Conservation (phyloP, 495 filamentous ascomycete genomes). For the Penicillium pulvis region DNA sequence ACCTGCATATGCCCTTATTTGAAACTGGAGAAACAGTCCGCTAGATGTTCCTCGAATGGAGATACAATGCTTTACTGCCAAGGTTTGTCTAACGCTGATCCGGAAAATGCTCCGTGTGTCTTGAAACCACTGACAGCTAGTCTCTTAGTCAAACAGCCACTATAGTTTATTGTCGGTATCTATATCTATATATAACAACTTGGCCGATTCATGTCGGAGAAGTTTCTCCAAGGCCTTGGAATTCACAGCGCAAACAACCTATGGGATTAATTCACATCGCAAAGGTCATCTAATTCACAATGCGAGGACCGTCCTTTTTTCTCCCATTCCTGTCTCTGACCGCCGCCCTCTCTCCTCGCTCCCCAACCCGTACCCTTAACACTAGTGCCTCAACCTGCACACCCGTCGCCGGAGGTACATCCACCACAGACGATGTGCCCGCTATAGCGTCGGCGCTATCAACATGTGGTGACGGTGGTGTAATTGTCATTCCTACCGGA, state of each 20-base stretch:
- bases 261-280: too few relatives aligned
- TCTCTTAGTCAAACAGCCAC: background rate
- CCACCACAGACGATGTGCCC: constrained; percentile 40
- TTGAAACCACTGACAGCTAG: background rate
- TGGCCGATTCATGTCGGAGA: too few relatives aligned
- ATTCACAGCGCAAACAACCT: too few relatives aligned
- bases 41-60: constrained; percentile 10
- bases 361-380: constrained; percentile 10
- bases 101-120: constrained; percentile 8
- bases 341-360: background rate
- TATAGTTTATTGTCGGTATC: too few relatives aligned
- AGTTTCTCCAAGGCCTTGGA: too few relatives aligned
- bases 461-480: constrained; percentile 43
- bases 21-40: background rate
- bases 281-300: background rate
- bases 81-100: background rate
- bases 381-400: constrained; percentile 36
- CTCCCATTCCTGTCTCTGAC: constrained; percentile 2
- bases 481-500: constrained; percentile 44
- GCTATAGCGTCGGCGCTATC: constrained; percentile 39
- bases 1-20: background rate
- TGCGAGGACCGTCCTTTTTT: background rate
- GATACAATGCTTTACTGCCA: constrained; percentile 2
- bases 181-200: background rate
- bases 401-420: constrained; percentile 33